Evolutionary conservation across 208 protist genomes (phyloP).

Genomic region (Naegleria lovaniensis): DNA sequence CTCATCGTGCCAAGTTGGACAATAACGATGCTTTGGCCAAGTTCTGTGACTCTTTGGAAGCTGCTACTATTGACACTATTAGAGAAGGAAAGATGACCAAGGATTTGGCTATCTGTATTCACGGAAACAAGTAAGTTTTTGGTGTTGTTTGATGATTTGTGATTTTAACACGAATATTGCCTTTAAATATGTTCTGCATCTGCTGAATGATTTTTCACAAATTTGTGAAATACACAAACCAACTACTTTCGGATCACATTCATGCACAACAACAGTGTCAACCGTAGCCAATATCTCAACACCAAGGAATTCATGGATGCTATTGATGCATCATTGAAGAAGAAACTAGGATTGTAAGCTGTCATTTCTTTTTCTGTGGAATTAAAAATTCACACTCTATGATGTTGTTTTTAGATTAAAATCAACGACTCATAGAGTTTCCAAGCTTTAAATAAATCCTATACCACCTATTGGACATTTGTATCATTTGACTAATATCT

Average conservation of each 20-base stretch:
- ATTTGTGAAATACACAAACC: no score
- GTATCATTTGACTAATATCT: no score
- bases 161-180: no score
- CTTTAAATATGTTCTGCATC: no score
- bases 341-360: conserved; percentile 31
- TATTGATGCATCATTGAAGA: conserved; percentile 41
- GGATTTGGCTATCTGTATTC: conserved; percentile 89
- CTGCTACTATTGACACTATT: conserved; percentile 76
- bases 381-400: neutral
- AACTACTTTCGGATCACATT: neutral
- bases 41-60: conserved; percentile 77
- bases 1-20: conserved; percentile 89
- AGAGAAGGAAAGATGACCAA: conserved; percentile 93
- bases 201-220: no score
- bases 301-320: conserved; percentile 53
- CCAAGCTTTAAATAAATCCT: no score
- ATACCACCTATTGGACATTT: no score
- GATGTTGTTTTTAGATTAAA: no score
- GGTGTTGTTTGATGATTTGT: neutral
- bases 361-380: neutral
- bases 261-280: no score
- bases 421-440: no score
- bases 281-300: conserved; percentile 44
- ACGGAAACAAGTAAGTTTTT: conserved; percentile 53
- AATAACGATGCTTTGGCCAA: conserved; percentile 73